These are phyloP conservation scores for Neonectria faginata DNA, from an alignment of 2,329 filamentous ascomycete genomes.

Conservation along the genomic window DNA sequence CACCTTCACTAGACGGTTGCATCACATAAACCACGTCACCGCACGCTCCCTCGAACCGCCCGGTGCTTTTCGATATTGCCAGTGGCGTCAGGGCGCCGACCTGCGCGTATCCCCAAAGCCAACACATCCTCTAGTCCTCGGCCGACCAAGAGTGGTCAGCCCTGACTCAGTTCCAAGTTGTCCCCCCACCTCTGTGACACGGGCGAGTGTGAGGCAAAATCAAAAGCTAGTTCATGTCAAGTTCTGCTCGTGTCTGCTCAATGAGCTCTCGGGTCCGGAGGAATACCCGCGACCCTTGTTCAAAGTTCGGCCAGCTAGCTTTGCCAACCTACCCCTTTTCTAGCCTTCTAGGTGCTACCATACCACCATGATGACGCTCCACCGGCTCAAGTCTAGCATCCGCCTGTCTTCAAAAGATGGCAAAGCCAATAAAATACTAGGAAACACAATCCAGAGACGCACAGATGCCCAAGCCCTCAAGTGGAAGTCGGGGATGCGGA, in stretches of 20 bases:
- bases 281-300: background rate
- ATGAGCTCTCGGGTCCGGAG: too few species aligned
- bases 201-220: background rate
- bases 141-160: conserved; percentile 2
- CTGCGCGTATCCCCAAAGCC: background rate
- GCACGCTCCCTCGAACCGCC: background rate
- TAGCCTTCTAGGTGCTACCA: conserved; percentile 3
- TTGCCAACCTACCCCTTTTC: conserved; percentile 21
- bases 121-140: background rate
- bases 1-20: conserved; percentile 4
- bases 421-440: conserved; percentile 20
- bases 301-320: conserved; percentile 17
- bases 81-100: conserved; percentile 1
- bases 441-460: background rate
- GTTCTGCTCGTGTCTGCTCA: background rate
- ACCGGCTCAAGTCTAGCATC: conserved; percentile 13
- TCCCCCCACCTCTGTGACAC: conserved; percentile 6
- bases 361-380: conserved; percentile 19
- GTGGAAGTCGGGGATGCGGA: background rate
- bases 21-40: conserved; percentile 15
- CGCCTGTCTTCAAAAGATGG: conserved; percentile 19
- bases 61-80: background rate
- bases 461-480: background rate
- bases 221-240: conserved; percentile 4
- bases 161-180: conserved; percentile 5